phyloP scores from a whole-genome alignment of 371 early-diverging fungal species.

The Mortierella sp. region DNA sequence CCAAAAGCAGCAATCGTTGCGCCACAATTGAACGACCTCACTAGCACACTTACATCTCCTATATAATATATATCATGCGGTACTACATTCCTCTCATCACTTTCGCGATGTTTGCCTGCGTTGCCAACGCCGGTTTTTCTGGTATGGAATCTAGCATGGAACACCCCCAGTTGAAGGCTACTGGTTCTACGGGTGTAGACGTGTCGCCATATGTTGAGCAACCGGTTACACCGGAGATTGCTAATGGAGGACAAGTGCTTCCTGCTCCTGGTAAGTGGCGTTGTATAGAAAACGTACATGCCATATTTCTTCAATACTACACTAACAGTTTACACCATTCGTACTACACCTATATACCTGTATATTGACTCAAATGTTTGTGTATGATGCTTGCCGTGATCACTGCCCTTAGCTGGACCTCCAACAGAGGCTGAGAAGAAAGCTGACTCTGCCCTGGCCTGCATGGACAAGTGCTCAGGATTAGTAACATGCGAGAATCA shows the following conservation, averaged over 20 bases:
- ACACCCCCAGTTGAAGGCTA: slow-evolving; percentile 9
- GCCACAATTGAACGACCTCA: not conserved
- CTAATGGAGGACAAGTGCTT: not conserved
- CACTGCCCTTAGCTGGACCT: slow-evolving; percentile 15
- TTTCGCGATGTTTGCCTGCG: slow-evolving; percentile 29
- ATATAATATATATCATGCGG: slow-evolving; percentile 16
- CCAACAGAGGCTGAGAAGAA: slow-evolving; percentile 22
- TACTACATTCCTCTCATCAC: slow-evolving; percentile 19
- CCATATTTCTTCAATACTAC: too few species aligned
- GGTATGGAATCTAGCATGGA: slow-evolving; percentile 8
- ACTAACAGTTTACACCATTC: too few species aligned
- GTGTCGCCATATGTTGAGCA: not conserved
- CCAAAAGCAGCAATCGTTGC: too few species aligned
- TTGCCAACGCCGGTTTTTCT: slow-evolving; percentile 16
- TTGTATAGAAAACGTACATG: too few species aligned
- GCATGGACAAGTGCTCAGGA: slow-evolving; percentile 18
- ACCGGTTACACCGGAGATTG: not conserved
- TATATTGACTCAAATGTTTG: too few species aligned
- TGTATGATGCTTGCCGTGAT: too few species aligned
- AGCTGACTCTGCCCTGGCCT: slow-evolving; percentile 24
- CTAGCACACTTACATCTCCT: not conserved
- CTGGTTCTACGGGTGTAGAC: not conserved
- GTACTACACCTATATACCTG: too few species aligned
- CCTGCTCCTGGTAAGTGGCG: slow-evolving; percentile 12
- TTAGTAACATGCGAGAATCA: slow-evolving; percentile 9